Percentiles rank a stretch among this genome's conserved stretches.
These are phyloP conservation scores for Yamadazyma epiphylla DNA, from an alignment of 1,139 yeast species.

Conservation along the genomic window DNA sequence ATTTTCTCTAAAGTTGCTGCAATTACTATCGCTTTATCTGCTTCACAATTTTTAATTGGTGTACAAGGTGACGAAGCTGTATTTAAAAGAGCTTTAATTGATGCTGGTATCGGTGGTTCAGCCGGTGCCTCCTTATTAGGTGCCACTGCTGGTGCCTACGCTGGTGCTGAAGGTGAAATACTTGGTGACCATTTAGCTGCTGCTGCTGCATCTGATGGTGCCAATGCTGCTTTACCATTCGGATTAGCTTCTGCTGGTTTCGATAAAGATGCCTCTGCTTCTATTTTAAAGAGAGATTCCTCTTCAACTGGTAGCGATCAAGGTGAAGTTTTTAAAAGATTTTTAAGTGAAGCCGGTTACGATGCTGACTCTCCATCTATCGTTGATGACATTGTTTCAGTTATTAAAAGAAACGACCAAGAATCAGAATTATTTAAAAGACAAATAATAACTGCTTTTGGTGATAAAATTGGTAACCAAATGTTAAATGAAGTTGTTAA, in stretches of 20 bases:
- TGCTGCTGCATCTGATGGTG: slow-evolving; percentile 11
- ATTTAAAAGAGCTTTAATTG: slow-evolving; percentile 1
- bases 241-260: slow-evolving; percentile 9
- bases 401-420: slow-evolving; percentile 8
- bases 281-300: slow-evolving; percentile 8
- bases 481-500: slow-evolving; percentile 9
- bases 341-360: slow-evolving; percentile 9
- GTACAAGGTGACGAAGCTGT: slow-evolving; percentile 10
- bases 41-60: slow-evolving; percentile 13
- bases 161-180: slow-evolving; percentile 3
- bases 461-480: slow-evolving; percentile 3
- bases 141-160: slow-evolving; percentile 6
- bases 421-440: slow-evolving; percentile 11
- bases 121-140: slow-evolving; percentile 3
- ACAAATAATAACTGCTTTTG: slow-evolving; percentile 12
- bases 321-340: slow-evolving; percentile 11
- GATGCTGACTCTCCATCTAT: slow-evolving; percentile 8
- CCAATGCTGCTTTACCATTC: slow-evolving; percentile 8
- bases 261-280: slow-evolving; percentile 9
- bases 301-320: slow-evolving; percentile 8
- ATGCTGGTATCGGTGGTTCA: slow-evolving; percentile 1
- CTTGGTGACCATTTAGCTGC: slow-evolving; percentile 12
- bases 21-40: slow-evolving; percentile 14
- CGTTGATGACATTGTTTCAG: slow-evolving; percentile 9
- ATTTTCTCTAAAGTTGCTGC: slow-evolving; percentile 13